phyloP scores from a whole-genome alignment of 768 basidiomycete species.

The Chalciporus piperatus region DNA sequence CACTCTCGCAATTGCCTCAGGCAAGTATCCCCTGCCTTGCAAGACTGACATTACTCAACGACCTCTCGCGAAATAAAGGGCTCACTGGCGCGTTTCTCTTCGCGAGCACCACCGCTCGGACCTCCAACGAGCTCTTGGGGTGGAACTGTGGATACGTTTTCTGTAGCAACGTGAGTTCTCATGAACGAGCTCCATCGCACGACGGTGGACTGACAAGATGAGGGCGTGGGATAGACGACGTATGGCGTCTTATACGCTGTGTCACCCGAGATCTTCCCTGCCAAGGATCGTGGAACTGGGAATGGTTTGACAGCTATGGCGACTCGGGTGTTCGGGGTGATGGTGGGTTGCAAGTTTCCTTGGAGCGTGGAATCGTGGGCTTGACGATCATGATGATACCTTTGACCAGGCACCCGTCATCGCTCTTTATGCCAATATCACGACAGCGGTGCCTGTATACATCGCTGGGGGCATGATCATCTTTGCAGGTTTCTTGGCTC shows the following conservation, averaged over 20 bases:
- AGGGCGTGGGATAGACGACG: conserved; percentile 50
- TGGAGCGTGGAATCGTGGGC: neutral
- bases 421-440: conserved; percentile 63
- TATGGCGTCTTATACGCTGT: conserved; percentile 73
- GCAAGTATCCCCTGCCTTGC: conserved; percentile 38
- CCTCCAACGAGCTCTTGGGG: conserved; percentile 63
- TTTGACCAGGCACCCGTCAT: conserved; percentile 62
- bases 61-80: conserved; percentile 48
- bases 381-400: neutral
- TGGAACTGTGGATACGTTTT: conserved; percentile 83
- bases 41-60: conserved; percentile 40
- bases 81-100: conserved; percentile 76
- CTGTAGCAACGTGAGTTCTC: conserved; percentile 48
- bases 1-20: conserved; percentile 60
- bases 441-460: conserved; percentile 68
- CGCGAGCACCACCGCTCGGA: conserved; percentile 69
- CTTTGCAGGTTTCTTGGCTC: conserved; percentile 53
- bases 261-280: conserved; percentile 68
- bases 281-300: conserved; percentile 71
- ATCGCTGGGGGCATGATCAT: conserved; percentile 66
- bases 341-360: conserved; percentile 43
- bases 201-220: neutral
- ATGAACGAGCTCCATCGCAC: neutral
- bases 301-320: conserved; percentile 62
- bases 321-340: conserved; percentile 63